Conservation (phyloP, 2,329 filamentous ascomycete genomes). For the Furcasterigmium furcatum region DNA sequence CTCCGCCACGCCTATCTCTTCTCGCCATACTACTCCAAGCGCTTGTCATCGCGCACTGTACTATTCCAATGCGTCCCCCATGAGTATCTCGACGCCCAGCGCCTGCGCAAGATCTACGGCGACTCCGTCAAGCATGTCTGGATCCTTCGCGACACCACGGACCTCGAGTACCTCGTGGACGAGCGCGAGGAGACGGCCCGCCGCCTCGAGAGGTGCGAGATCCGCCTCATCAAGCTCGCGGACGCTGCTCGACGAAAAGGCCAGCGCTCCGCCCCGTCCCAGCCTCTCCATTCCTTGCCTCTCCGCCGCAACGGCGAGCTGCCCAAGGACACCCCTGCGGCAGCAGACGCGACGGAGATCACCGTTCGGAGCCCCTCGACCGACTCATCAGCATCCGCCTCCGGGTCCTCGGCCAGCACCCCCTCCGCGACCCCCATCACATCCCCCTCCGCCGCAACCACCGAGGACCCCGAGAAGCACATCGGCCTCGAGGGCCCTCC, state of each 20-base stretch:
- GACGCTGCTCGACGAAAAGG: slow-evolving; percentile 59
- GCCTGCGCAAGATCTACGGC: slow-evolving; percentile 74
- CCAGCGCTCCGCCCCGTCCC: slow-evolving; percentile 5
- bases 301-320: not conserved
- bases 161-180: slow-evolving; percentile 74
- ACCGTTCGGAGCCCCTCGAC: too few relatives aligned
- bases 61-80: slow-evolving; percentile 86
- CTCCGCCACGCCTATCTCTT: slow-evolving; percentile 91
- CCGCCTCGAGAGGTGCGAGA: slow-evolving; percentile 80
- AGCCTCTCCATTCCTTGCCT: not conserved
- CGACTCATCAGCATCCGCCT: slow-evolving; percentile 45
- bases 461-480: slow-evolving; percentile 13
- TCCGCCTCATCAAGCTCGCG: slow-evolving; percentile 72
- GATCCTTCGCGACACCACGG: slow-evolving; percentile 71
- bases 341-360: not conserved
- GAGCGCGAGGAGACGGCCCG: slow-evolving; percentile 72
- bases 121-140: slow-evolving; percentile 78
- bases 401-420: slow-evolving; percentile 28
- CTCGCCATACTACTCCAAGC: slow-evolving; percentile 75
- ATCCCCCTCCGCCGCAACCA: slow-evolving; percentile 20
- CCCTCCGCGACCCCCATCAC: slow-evolving; percentile 38
- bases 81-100: slow-evolving; percentile 70
- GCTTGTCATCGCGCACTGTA: slow-evolving; percentile 86
- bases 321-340: not conserved
- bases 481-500: slow-evolving; percentile 25